Evolutionary conservation across 306 rosid species (phyloP).

Genomic region (Begonia loranthoides): DNA sequence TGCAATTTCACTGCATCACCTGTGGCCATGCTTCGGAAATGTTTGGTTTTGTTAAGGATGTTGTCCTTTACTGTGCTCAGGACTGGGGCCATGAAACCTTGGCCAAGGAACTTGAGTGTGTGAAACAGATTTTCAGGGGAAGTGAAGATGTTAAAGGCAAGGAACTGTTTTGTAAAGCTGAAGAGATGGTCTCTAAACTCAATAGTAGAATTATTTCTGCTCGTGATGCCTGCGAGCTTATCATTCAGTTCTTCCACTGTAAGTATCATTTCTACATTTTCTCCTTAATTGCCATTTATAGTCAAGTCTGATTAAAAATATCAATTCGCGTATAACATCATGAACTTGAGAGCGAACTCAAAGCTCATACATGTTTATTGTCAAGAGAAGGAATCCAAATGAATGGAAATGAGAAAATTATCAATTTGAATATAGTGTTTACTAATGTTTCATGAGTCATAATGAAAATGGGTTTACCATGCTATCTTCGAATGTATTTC

Average conservation of each 20-base stretch:
- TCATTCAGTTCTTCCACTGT: constrained; percentile 77
- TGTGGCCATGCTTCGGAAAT: constrained; percentile 87
- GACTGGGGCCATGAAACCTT: constrained; percentile 84
- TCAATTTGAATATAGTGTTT: too few relatives aligned
- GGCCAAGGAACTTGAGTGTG: constrained; percentile 84
- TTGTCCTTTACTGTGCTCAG: constrained; percentile 73
- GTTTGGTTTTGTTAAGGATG: constrained; percentile 98
- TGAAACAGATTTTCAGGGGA: constrained; percentile 64
- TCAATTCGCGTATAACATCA: too few relatives aligned
- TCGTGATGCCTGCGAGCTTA: constrained; percentile 70
- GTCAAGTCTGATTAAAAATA: too few relatives aligned
- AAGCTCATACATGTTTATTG: too few relatives aligned
- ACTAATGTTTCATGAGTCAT: too few relatives aligned
- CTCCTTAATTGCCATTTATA: background rate
- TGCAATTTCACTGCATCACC: constrained; percentile 94
- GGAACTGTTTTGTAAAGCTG: constrained; percentile 65
- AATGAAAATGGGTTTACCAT: too few relatives aligned
- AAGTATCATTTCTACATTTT: constrained; percentile 16
- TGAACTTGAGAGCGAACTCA: too few relatives aligned
- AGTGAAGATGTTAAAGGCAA: constrained; percentile 86
- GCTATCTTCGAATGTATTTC: too few relatives aligned
- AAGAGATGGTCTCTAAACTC: constrained; percentile 53
- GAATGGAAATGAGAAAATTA: too few relatives aligned
- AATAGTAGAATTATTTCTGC: constrained; percentile 58
- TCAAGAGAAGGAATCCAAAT: too few relatives aligned